These are phyloP conservation scores for Pholiota molesta DNA, from an alignment of 768 basidiomycete genomes.

Conservation along the genomic window DNA sequence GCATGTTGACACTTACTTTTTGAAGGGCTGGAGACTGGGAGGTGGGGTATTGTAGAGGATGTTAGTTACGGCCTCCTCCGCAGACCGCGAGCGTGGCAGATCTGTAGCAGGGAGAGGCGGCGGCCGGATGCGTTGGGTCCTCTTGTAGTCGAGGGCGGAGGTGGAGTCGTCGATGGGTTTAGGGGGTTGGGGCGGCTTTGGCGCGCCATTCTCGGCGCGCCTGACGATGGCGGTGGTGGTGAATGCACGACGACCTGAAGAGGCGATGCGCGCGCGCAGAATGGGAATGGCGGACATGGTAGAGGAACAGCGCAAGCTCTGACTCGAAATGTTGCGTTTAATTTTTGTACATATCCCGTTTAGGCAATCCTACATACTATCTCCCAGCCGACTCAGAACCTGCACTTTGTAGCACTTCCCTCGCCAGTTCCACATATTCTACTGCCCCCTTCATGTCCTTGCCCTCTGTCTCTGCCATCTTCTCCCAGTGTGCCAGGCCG, in stretches of 20 bases:
- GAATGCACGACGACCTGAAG: conserved; percentile 34
- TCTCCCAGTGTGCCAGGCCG: conserved; percentile 80
- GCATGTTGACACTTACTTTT: conserved; percentile 61
- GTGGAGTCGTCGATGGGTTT: conserved; percentile 90
- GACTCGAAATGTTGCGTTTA: conserved; percentile 12
- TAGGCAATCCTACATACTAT: conserved; percentile 13
- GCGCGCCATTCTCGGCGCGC: conserved; percentile 29
- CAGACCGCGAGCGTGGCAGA: conserved; percentile 78
- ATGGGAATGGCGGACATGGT: conserved; percentile 33
- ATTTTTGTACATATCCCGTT: conserved; percentile 11
- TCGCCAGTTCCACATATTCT: conserved; percentile 71
- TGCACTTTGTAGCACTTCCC: conserved; percentile 60
- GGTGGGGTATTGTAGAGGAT: conserved; percentile 97
- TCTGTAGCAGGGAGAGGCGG: conserved; percentile 88
- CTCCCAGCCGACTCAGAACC: conserved; percentile 6
- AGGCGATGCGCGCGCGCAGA: conserved; percentile 33
- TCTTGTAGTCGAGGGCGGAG: conserved; percentile 93
- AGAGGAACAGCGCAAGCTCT: conserved; percentile 9
- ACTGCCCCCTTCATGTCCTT: conserved; percentile 45
- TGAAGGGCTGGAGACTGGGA: conserved; percentile 88
- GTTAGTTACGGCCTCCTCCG: conserved; percentile 97
- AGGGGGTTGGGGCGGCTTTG: conserved; percentile 66
- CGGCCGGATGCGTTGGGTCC: conserved; percentile 65
- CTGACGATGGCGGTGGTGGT: conserved; percentile 34
- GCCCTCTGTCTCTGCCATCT: conserved; percentile 61